Base-by-base conservation (phyloP, 108 stramenopile species). In the Cyclotella choctawhatcheeana region DNA sequence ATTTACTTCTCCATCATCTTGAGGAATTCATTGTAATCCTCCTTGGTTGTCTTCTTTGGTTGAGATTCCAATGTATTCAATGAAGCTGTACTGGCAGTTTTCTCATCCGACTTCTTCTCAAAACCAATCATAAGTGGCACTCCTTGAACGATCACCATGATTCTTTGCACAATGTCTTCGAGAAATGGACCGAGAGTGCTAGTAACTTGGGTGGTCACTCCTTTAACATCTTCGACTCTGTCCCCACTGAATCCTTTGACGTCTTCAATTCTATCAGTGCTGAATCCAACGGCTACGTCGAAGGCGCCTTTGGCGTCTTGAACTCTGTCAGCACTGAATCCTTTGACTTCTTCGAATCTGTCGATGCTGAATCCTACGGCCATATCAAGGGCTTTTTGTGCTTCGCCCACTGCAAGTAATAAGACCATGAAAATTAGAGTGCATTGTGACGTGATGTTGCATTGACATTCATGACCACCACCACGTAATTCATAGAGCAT, bases 321-420 rank as follows among this genome's bases (percentile, higher is more conserved):
- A 40, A 40, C 6, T 40, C 12, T 40, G 6, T 40, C 37, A 40
- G 12, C 37, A 12, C 8, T 40, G 37, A 40, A 40, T 40, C 37
- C 37, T 40, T 40, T 40, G 37, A 12, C 37, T 40, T 40, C 37
- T 6, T 40, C 37, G 37, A 40, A 40, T 40, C 37, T 8, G 17
- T 48, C 47, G 16, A n/a, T 48, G 17, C 47, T 48, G 47, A 48
- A 48, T 48, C 47, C 47, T 8, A 48, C 17, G 47, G 47, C 47
- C 4, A n/a, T 4, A n/a, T 48, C 47, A n/a, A n/a, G 17, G 47
- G 47, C 47, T n/a, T 48, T 48, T 48, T 48, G 47, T 8, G 18
- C 18, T n/a, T n/a, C 47, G 4, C 4, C 12, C 16, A 48, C 47
- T 48, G 37, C 8, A 48, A n/a, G 17, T 12, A 48, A 48, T 4